Evolutionary conservation across 305 asterid genomes (phyloP).

Genomic region (Rubia tinctorum): DNA sequence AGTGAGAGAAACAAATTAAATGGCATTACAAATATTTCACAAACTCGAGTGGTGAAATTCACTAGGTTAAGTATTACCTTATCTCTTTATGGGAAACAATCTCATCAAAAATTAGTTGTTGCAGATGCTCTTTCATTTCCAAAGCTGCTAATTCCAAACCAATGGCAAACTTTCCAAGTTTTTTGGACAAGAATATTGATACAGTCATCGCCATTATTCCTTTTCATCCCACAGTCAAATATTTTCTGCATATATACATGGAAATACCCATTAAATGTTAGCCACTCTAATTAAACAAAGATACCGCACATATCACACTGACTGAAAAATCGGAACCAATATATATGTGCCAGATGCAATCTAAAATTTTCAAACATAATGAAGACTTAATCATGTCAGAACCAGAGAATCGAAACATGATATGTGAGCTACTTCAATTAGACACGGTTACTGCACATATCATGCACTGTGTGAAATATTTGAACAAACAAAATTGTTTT

Average conservation of each 20-base stretch:
- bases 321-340: neutral
- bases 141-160: constrained; percentile 88
- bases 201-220: constrained; percentile 59
- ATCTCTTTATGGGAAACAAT: constrained; percentile 63
- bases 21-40: constrained; percentile 12
- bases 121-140: constrained; percentile 79
- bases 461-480: neutral
- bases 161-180: constrained; percentile 53
- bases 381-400: too few species aligned
- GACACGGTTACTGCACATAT: too few species aligned
- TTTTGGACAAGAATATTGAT: constrained; percentile 62
- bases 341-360: too few species aligned
- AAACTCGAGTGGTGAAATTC: constrained; percentile 11
- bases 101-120: constrained; percentile 55
- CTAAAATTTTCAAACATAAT: too few species aligned
- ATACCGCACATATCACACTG: neutral
- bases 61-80: constrained; percentile 42
- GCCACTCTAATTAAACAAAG: constrained; percentile 9
- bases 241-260: constrained; percentile 53
- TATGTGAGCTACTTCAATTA: too few species aligned
- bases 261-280: constrained; percentile 12
- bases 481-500: neutral
- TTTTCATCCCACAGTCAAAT: constrained; percentile 84
- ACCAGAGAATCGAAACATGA: too few species aligned
- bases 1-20: constrained; percentile 19